A percentile compares a stretch with the other conserved stretches of the same genome.
Conservation (phyloP, 352 stramenopile species). For the Phytophthora sansomeana region DNA sequence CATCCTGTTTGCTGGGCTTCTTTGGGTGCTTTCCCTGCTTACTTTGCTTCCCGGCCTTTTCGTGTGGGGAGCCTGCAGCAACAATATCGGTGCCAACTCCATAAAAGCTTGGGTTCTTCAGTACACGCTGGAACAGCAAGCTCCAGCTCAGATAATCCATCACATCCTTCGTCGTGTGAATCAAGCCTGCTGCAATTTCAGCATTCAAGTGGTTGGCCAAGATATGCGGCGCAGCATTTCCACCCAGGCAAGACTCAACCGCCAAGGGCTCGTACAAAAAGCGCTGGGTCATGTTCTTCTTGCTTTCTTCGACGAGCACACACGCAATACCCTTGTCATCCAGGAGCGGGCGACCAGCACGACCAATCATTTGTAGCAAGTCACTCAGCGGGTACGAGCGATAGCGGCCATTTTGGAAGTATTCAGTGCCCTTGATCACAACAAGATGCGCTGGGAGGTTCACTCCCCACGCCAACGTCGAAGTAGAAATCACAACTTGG, state of each 20-base stretch:
- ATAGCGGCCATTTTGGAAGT: slow-evolving; percentile 95
- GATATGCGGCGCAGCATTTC: slow-evolving; percentile 65
- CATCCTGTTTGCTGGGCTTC: slow-evolving; percentile 35
- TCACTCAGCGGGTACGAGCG: slow-evolving; percentile 98
- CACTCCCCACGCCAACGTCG: slow-evolving; percentile 95
- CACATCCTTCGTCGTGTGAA: slow-evolving; percentile 89
- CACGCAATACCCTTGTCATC: slow-evolving; percentile 96
- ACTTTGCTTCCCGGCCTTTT: slow-evolving; percentile 28
- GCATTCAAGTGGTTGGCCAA: slow-evolving; percentile 96
- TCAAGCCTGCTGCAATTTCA: slow-evolving; percentile 94
- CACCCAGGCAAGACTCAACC: slow-evolving; percentile 95
- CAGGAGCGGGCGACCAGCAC: slow-evolving; percentile 96
- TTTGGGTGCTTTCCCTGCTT: slow-evolving; percentile 30
- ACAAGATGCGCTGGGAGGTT: slow-evolving; percentile 99
- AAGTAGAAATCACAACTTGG: slow-evolving; percentile 94
- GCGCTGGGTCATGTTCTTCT: slow-evolving; percentile 99
- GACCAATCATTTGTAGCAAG: slow-evolving; percentile 99
- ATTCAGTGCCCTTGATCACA: slow-evolving; percentile 99
- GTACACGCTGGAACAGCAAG: slow-evolving; percentile 96
- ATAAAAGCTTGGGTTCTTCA: slow-evolving; percentile 98
- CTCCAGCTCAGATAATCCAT: slow-evolving; percentile 98
- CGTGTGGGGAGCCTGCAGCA: neutral
- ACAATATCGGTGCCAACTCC: slow-evolving; percentile 52
- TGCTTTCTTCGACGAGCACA: slow-evolving; percentile 97
- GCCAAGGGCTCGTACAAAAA: slow-evolving; percentile 98